Percentiles rank a stretch among this genome's conserved stretches.
Conservation (phyloP, 2,329 filamentous ascomycete species). For the Hymenoscyphus infarciens region DNA sequence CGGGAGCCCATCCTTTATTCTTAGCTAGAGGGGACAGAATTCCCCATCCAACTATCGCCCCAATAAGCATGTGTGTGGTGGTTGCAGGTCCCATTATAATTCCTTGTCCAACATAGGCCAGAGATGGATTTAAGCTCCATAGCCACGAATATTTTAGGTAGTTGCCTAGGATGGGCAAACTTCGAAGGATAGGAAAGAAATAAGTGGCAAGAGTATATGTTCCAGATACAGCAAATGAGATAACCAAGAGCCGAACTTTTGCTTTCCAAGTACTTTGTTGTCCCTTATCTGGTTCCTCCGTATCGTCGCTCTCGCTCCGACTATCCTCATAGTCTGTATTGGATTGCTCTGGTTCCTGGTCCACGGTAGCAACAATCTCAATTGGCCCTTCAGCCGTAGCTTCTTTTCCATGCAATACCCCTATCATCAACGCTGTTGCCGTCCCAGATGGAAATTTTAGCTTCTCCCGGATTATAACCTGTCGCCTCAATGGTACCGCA, state of each 20-base stretch:
- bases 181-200: conserved; percentile 80
- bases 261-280: conserved; percentile 33
- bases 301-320: conserved; percentile 17
- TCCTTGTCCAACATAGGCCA: conserved; percentile 95
- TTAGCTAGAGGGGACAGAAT: conserved; percentile 88
- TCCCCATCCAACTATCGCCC: conserved; percentile 86
- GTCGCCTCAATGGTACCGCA: conserved; percentile 81
- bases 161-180: conserved; percentile 81
- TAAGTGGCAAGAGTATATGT: conserved; percentile 78
- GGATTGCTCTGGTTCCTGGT: not conserved
- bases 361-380: not conserved
- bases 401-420: conserved; percentile 72
- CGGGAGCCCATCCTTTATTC: conserved; percentile 81
- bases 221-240: conserved; percentile 58
- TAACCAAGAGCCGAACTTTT: conserved; percentile 41
- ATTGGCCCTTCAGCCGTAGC: conserved; percentile 19
- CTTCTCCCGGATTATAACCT: conserved; percentile 91
- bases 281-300: conserved; percentile 27
- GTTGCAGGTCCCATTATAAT: conserved; percentile 98
- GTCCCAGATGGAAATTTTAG: conserved; percentile 94
- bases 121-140: conserved; percentile 93
- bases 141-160: conserved; percentile 76
- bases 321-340: conserved; percentile 5
- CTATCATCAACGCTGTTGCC: conserved; percentile 90
- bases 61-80: conserved; percentile 91